Percentiles rank a stretch among this genome's conserved stretches.
Conservation (phyloP, 192 early-diverging fungal genomes). For the Coemansia sp. region DNA sequence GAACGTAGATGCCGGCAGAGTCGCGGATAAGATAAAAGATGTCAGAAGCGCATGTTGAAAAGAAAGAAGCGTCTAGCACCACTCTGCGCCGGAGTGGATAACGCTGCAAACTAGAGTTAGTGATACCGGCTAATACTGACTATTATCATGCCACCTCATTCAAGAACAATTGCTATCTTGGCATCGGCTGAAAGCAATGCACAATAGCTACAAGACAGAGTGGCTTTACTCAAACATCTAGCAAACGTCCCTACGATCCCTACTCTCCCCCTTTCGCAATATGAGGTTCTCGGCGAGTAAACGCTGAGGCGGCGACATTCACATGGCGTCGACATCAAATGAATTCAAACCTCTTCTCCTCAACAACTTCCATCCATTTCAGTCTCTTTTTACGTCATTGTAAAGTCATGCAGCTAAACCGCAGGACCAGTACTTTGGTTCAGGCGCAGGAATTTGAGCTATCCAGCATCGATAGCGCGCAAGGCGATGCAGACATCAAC, state of each 20-base stretch:
- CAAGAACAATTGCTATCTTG: not conserved
- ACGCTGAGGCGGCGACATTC: not conserved
- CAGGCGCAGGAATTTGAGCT: conserved; percentile 20
- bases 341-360: too few relatives aligned
- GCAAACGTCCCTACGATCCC: not conserved
- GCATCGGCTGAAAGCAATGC: not conserved
- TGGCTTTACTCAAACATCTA: not conserved
- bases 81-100: too few relatives aligned
- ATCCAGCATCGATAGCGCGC: conserved; percentile 34
- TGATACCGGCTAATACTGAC: too few relatives aligned
- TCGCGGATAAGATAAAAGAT: too few relatives aligned
- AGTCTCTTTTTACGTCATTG: not conserved
- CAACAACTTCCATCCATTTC: not conserved
- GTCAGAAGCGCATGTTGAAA: not conserved
- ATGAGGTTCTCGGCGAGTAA: not conserved
- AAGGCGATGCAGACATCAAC: conserved; percentile 34
- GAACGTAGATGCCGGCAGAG: too few relatives aligned
- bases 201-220: not conserved
- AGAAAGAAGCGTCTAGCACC: too few relatives aligned
- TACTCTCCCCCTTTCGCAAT: not conserved
- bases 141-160: not conserved
- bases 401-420: not conserved
- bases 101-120: too few relatives aligned
- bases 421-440: not conserved
- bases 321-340: not conserved